Evolutionary conservation across 1,284 basidiomycete species (phyloP).

Genomic region (Kalmanozyma brasiliensis): DNA sequence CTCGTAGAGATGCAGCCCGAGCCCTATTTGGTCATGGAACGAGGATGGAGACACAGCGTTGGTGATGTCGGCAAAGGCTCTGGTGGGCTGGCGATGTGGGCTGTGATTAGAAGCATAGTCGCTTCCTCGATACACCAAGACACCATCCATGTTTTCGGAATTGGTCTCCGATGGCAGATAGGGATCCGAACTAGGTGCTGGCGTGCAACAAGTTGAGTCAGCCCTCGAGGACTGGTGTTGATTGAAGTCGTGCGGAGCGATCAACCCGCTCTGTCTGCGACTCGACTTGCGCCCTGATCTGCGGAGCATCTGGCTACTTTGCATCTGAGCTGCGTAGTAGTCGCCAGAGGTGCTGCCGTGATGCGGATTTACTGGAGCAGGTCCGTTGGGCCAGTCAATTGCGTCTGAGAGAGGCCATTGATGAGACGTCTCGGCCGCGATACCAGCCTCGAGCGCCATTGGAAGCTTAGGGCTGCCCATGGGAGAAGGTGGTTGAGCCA

Average conservation of each 20-base stretch:
- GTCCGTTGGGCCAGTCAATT: too few species aligned
- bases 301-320: slow-evolving; percentile 10
- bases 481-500: slow-evolving; percentile 37
- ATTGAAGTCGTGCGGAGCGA: slow-evolving; percentile 12
- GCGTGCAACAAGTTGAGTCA: neutral
- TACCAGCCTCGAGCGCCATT: slow-evolving; percentile 28
- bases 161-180: slow-evolving; percentile 33
- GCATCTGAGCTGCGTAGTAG: too few species aligned
- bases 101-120: neutral
- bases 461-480: slow-evolving; percentile 43
- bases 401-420: slow-evolving; percentile 6
- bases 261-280: slow-evolving; percentile 47
- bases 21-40: neutral
- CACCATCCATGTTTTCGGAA: slow-evolving; percentile 37
- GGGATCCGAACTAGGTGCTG: slow-evolving; percentile 23
- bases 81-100: neutral
- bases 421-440: slow-evolving; percentile 19
- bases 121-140: slow-evolving; percentile 15
- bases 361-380: too few species aligned
- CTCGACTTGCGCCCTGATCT: slow-evolving; percentile 41
- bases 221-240: neutral
- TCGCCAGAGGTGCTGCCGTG: too few species aligned
- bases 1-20: neutral
- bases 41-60: slow-evolving; percentile 3
- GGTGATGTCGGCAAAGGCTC: slow-evolving; percentile 30